Base-by-base conservation (phyloP, 768 basidiomycete genomes). In the Podaxis sp. region DNA sequence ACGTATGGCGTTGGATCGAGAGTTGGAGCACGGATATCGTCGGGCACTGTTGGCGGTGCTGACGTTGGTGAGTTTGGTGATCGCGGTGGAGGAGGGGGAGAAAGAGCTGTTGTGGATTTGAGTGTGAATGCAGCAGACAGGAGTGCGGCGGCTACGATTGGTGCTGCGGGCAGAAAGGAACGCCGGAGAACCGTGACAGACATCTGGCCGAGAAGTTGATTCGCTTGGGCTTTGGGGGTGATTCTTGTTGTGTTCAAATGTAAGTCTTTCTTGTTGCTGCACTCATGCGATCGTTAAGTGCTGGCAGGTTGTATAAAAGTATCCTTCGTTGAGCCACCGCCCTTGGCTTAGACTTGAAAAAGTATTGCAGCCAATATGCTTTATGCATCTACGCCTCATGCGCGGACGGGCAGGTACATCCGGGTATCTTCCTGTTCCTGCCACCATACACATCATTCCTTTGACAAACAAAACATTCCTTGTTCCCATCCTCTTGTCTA, bases 101-200 rank as follows among this genome's bases (percentile, higher is more conserved):
- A 69, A 59, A 17, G 68, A 60, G 63, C 5, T 17, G 43, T 49
- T 55, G 57, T 67, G 57, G 38, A 52, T 36, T 65, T 63, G 40
- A 74, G 66, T 29, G 71, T 58, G 57, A 72, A 72, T 68, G 76
- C 77, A 38, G 79, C 77, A 22, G 79, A 80, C 66, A 73, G 77
- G 68, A 82, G 77, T 65, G 77, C 75, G 13, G 75, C 76, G 2
- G 68, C 73, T 15, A 72, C 76, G 24, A 49, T 65, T 70, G 61
- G 63, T 71, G 59, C 66, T 56, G 46, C 63, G 38, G 53, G 65
- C 63, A 74, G 68, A 64, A 73, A 73, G 66, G 78, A 80, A 66
- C 70, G 79, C 63, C 71, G 80, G 68, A 72, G 78, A 68, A 80
- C 77, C 0, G 77, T 82, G 37, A 79, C 79, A 29, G 81, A 82